Percentiles rank a stretch among this genome's conserved stretches.
Conservation (phyloP, 2,329 filamentous ascomycete genomes). For the Parafenestella ontariensis region DNA sequence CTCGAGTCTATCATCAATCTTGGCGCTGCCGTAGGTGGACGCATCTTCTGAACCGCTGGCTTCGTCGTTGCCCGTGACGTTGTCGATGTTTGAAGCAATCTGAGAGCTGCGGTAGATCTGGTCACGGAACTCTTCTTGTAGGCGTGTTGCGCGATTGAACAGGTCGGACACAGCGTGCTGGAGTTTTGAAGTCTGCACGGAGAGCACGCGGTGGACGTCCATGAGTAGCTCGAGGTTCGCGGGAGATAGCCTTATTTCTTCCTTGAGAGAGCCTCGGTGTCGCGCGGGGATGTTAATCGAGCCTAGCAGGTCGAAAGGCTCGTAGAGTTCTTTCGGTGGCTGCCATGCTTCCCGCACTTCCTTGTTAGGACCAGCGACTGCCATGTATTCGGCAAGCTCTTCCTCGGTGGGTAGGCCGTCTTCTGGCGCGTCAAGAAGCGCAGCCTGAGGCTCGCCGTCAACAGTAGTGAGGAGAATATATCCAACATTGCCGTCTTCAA, state of each 20-base stretch:
- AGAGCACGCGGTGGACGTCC: constrained; percentile 74
- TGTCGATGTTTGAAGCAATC: constrained; percentile 70
- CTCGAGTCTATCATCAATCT: constrained; percentile 66
- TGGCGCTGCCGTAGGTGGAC: constrained; percentile 59
- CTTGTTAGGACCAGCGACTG: constrained; percentile 18
- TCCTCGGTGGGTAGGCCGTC: constrained; percentile 35
- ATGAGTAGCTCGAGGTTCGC: constrained; percentile 75
- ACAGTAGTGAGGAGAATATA: constrained; percentile 63
- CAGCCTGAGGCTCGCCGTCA: constrained; percentile 58
- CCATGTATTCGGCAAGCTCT: constrained; percentile 35
- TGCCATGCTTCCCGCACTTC: constrained; percentile 73
- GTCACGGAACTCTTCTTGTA: constrained; percentile 71
- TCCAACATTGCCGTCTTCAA: constrained; percentile 64
- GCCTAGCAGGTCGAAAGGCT: constrained; percentile 62
- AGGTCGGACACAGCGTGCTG: constrained; percentile 75
- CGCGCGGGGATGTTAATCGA: constrained; percentile 67
- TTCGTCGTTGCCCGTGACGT: constrained; percentile 66
- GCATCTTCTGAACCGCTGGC: constrained; percentile 48
- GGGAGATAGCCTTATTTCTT: constrained; percentile 73
- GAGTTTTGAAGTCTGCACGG: constrained; percentile 71
- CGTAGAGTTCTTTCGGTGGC: constrained; percentile 66
- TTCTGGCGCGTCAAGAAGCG: constrained; percentile 59
- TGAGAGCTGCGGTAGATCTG: constrained; percentile 72
- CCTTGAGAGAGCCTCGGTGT: constrained; percentile 67
- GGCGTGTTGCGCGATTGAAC: constrained; percentile 72